A percentile compares a stretch with the other conserved stretches of the same genome.
Evolutionary conservation across 108 stramenopile genomes (phyloP).

Genomic region (Cyclotella choctawhatcheeana): DNA sequence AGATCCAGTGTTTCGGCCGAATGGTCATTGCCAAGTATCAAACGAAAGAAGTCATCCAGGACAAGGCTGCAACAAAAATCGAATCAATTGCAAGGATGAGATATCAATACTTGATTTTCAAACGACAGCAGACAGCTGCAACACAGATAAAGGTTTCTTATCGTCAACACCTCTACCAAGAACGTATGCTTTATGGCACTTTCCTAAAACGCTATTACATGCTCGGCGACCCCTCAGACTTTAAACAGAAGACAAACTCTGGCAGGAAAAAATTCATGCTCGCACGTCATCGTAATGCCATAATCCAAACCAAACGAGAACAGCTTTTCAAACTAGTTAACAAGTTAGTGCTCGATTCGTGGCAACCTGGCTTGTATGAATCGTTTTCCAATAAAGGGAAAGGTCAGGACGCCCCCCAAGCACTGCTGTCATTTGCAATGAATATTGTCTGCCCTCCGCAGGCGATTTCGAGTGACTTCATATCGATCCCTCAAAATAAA

Average conservation of each 20-base stretch:
- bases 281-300: constrained; percentile 55
- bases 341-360: constrained; percentile 33
- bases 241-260: constrained; percentile 21
- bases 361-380: constrained; percentile 50
- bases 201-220: constrained; percentile 57
- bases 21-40: constrained; percentile 16
- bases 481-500: constrained; percentile 43
- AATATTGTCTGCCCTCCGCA: constrained; percentile 14
- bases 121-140: constrained; percentile 20
- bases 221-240: constrained; percentile 38
- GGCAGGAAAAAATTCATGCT: constrained; percentile 46
- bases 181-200: constrained; percentile 38
- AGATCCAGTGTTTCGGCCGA: constrained; percentile 24
- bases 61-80: constrained; percentile 63
- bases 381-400: constrained; percentile 37
- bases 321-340: constrained; percentile 45
- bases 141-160: constrained; percentile 45
- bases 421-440: not conserved
- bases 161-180: constrained; percentile 47
- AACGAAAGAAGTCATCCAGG: constrained; percentile 22
- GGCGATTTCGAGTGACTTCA: constrained; percentile 10
- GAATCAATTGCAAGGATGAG: constrained; percentile 70
- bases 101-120: constrained; percentile 15
- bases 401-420: not conserved
- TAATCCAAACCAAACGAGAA: constrained; percentile 44